Conservation (phyloP, 1,284 basidiomycete genomes). For the Leccinum angustisporum region DNA sequence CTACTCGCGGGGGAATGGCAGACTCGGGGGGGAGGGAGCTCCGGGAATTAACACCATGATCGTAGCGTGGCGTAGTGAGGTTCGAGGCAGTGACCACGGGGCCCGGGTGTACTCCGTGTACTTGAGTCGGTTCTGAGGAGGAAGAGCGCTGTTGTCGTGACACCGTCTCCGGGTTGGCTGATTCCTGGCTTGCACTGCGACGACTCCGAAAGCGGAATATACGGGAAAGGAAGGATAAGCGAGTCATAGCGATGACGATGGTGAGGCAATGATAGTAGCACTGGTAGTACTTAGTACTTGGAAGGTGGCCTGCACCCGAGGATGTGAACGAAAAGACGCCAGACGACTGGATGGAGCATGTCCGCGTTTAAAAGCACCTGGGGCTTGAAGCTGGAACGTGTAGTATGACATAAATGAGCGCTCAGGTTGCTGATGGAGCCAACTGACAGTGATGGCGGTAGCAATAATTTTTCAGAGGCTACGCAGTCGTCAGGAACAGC, state of each 20-base stretch:
- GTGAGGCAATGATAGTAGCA: not conserved
- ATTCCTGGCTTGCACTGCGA: conserved; percentile 4
- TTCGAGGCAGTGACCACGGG: not conserved
- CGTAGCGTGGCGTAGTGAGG: not conserved
- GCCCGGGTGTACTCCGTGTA: not conserved
- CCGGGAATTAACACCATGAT: not conserved
- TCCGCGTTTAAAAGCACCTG: conserved; percentile 4
- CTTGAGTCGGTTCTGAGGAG: not conserved
- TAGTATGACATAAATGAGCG: conserved; percentile 1
- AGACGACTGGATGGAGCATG: not conserved
- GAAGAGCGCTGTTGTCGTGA: not conserved
- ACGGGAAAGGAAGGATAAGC: conserved; percentile 18
- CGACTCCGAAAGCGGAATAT: conserved; percentile 20
- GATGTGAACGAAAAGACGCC: not conserved
- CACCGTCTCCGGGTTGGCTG: not conserved
- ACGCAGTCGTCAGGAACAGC: conserved; percentile 5
- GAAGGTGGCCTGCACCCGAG: conserved; percentile 21
- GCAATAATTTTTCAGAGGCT: not conserved
- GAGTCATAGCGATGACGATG: conserved; percentile 14
- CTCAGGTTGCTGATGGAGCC: not conserved
- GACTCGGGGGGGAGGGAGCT: not conserved
- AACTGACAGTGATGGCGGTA: not conserved
- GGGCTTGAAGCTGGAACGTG: not conserved
- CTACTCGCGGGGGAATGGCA: too few relatives aligned
- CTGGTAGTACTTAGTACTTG: not conserved